These are phyloP conservation scores for Phytophthora colocasiae DNA, from an alignment of 352 stramenopile genomes.

Conservation along the genomic window DNA sequence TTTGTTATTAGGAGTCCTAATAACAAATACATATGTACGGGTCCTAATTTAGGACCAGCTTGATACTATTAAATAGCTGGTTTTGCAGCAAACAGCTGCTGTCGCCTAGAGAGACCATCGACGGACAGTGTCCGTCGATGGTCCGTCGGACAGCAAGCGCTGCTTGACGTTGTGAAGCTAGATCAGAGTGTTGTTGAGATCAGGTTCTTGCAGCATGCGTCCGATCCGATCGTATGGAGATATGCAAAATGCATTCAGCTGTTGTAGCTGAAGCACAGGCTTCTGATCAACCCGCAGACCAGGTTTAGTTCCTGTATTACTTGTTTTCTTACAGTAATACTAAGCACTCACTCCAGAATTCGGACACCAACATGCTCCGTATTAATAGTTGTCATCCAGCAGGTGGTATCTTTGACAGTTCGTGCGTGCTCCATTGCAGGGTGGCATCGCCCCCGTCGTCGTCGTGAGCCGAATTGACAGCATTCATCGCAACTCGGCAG, in stretches of 20 bases:
- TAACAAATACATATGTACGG: too few relatives aligned
- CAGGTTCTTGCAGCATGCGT: too few relatives aligned
- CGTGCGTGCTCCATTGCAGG: constrained; percentile 2
- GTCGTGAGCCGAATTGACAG: constrained; percentile 1
- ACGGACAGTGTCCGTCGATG: too few relatives aligned
- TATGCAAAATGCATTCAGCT: background rate
- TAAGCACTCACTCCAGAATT: too few relatives aligned
- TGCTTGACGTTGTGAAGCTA: background rate
- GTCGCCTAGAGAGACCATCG: constrained; percentile 11
- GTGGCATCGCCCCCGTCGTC: background rate
- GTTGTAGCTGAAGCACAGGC: constrained; percentile 5
- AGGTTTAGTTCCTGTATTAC: background rate
- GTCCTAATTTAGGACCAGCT: too few relatives aligned
- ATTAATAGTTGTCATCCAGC: background rate
- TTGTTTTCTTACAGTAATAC: background rate
- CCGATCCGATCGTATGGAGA: background rate
- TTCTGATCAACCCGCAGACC: constrained; percentile 13
- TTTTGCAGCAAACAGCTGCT: background rate
- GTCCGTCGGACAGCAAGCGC: too few relatives aligned
- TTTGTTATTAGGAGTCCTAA: too few relatives aligned
- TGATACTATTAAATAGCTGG: background rate
- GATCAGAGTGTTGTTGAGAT: background rate
- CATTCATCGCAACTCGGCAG: too few relatives aligned
- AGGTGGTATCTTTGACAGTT: constrained; percentile 5
- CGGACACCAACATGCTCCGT: background rate